Evolutionary conservation across 176 grass and related monocot genomes (phyloP).

Genomic region (Carex littledalei): DNA sequence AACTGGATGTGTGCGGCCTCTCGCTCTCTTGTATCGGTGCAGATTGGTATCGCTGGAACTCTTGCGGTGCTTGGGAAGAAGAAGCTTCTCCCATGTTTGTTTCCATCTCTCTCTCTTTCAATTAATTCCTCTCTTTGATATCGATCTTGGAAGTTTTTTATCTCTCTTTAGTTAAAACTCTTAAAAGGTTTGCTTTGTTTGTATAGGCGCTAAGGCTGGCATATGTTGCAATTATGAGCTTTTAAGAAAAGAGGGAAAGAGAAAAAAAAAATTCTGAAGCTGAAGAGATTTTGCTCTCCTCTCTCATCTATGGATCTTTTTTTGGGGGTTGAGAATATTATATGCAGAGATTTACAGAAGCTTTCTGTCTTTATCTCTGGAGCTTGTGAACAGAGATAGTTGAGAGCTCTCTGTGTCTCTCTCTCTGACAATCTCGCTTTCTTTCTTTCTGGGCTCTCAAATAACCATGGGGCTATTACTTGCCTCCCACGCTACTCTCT

Average conservation of each 20-base stretch:
- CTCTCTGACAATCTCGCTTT: slow-evolving; percentile 30
- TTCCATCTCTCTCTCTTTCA: slow-evolving; percentile 7
- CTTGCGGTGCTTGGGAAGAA: slow-evolving; percentile 19
- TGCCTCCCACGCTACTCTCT: slow-evolving; percentile 75
- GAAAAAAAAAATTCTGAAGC: too few relatives aligned
- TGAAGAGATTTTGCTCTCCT: slow-evolving; percentile 24
- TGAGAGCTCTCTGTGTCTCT: slow-evolving; percentile 13
- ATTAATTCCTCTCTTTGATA: slow-evolving; percentile 3
- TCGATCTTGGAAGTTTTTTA: background rate
- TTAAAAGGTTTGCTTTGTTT: slow-evolving; percentile 13
- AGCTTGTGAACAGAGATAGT: slow-evolving; percentile 50
- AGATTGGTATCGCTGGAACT: background rate
- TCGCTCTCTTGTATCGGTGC: slow-evolving; percentile 52
- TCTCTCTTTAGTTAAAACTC: background rate
- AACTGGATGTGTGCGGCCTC: slow-evolving; percentile 4
- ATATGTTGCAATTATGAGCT: slow-evolving; percentile 33
- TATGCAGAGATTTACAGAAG: slow-evolving; percentile 53
- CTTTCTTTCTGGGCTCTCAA: slow-evolving; percentile 20
- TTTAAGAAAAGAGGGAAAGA: background rate
- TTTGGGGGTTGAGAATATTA: slow-evolving; percentile 59
- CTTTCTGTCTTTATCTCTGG: slow-evolving; percentile 46
- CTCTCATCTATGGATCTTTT: slow-evolving; percentile 61
- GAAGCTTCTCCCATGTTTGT: slow-evolving; percentile 19
- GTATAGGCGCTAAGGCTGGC: slow-evolving; percentile 24
- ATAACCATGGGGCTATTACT: slow-evolving; percentile 41